These are phyloP conservation scores for Sistotremastrum niveocremeum DNA, from an alignment of 768 basidiomycete genomes.

Conservation along the genomic window DNA sequence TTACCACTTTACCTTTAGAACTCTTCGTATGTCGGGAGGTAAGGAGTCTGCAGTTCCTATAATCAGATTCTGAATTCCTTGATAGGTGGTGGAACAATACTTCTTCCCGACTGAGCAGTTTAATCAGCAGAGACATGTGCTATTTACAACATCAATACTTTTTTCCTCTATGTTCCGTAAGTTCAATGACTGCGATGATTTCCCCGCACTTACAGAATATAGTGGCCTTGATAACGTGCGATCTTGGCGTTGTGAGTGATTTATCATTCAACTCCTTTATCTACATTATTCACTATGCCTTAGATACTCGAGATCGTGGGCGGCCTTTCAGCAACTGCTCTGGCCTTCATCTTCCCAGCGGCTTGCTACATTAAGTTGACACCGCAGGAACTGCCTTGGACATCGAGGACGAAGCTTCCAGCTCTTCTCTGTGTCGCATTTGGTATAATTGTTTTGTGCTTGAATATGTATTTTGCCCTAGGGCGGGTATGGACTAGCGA, in stretches of 20 bases:
- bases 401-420: constrained; percentile 59
- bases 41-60: constrained; percentile 4
- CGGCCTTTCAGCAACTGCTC: constrained; percentile 83
- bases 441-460: constrained; percentile 61
- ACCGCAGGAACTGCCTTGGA: constrained; percentile 43
- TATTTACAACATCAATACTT: constrained; percentile 81
- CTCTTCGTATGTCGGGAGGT: constrained; percentile 97
- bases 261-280: no score
- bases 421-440: constrained; percentile 62
- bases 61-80: not conserved
- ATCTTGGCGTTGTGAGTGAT: constrained; percentile 57
- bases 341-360: constrained; percentile 89
- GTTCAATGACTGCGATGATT: constrained; percentile 12
- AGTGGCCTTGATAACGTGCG: constrained; percentile 90
- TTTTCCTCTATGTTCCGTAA: constrained; percentile 71
- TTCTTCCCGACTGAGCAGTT: constrained; percentile 87
- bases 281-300: no score
- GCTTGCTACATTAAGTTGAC: constrained; percentile 73
- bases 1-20: constrained; percentile 91
- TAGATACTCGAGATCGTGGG: constrained; percentile 90
- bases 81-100: constrained; percentile 84
- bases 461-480: constrained; percentile 66
- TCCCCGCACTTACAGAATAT: not conserved
- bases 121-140: constrained; percentile 69
- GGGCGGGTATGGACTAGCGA: constrained; percentile 65